Base-by-base conservation (phyloP, 352 stramenopile species). In the Phytopythium vexans region DNA sequence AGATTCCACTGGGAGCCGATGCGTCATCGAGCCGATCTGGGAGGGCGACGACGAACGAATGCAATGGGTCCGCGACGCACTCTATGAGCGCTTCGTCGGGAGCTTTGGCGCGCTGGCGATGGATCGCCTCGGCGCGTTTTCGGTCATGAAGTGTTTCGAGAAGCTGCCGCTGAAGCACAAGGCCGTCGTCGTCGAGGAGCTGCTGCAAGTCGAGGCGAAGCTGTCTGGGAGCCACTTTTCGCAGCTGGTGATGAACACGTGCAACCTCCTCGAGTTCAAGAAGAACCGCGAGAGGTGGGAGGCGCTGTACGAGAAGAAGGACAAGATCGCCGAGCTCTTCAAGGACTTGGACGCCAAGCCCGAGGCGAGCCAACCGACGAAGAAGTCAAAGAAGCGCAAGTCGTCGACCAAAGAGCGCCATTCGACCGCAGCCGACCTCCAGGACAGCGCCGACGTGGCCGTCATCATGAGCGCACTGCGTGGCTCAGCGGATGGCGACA, bases 121-220 rank as follows among this genome's bases (percentile, higher is more conserved):
- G 54, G 81, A 93, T 54, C 83, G 83, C 10, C 73, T 91, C 0
- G 78, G 83, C 14, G 78, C 81, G 14, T 93, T 93, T 49, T 84
- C 78, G 21, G 83, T 91, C 31, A 89, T 93, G 60, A 93, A 93
- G 56, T 91, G 83, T 59, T 93, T 85, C 50, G 75, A 89, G 46
- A 70, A 68, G 39, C 56, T 93, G 35, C 47, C 64, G 3, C 46
- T 91, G 33, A 42, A 68, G 32, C 68, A 90, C 47, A 91, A 91
- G 60, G 77, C 71, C 36, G 63, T 72, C 12, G 74, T 93, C n/a
- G 83, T 74, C 14, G 66, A 89, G 15, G 83, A 93, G 56, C 64
- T 93, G 9, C 41, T 88, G 41, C 64, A 72, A 15, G 77, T 89
- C 4, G 83, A 93, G 54, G 69, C 62, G 34, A 86, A 93, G 41